phyloP scores from a whole-genome alignment of 805 yeast species.

The Myxozyma monticola region DNA sequence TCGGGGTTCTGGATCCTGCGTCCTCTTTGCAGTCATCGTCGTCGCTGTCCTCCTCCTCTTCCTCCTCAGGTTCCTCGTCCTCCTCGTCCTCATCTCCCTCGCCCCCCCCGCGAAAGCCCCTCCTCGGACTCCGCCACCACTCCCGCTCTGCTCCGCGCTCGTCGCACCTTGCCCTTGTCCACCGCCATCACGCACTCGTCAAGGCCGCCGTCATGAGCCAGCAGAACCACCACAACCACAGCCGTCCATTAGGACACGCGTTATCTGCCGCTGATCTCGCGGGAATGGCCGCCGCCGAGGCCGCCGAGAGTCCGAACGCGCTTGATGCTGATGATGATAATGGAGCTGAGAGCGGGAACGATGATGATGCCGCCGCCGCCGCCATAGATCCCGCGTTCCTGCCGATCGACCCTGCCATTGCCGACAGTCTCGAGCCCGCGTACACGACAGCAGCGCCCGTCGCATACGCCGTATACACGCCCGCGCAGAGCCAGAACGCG shows the following conservation, averaged over 20 bases:
- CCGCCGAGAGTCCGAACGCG: slow-evolving; percentile 3
- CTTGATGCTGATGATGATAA: not conserved
- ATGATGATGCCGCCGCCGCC: slow-evolving; percentile 7
- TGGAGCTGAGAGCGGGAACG: not conserved
- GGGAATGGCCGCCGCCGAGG: slow-evolving; percentile 12
- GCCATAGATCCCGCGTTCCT: slow-evolving; percentile 26
- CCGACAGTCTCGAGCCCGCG: slow-evolving; percentile 6
- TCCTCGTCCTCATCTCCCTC: slow-evolving; percentile 11
- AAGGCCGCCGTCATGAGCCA: too few species aligned
- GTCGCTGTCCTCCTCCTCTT: slow-evolving; percentile 8
- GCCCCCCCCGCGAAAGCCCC: slow-evolving; percentile 9
- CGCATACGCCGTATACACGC: too few species aligned
- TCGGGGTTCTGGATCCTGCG: too few species aligned
- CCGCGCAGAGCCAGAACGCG: too few species aligned
- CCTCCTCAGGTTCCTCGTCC: slow-evolving; percentile 7
- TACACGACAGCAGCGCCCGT: not conserved
- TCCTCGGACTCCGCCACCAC: slow-evolving; percentile 7
- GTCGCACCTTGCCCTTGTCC: not conserved
- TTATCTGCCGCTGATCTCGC: slow-evolving; percentile 12
- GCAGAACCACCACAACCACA: too few species aligned
- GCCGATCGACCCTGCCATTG: slow-evolving; percentile 27
- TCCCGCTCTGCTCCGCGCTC: slow-evolving; percentile 20
- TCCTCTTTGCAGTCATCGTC: slow-evolving; percentile 14
- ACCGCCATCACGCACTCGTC: not conserved
- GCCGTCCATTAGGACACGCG: not conserved